These are phyloP conservation scores for Toxoplasma gondii DNA, from an alignment of 169 alveolate species.

Conservation along the genomic window DNA sequence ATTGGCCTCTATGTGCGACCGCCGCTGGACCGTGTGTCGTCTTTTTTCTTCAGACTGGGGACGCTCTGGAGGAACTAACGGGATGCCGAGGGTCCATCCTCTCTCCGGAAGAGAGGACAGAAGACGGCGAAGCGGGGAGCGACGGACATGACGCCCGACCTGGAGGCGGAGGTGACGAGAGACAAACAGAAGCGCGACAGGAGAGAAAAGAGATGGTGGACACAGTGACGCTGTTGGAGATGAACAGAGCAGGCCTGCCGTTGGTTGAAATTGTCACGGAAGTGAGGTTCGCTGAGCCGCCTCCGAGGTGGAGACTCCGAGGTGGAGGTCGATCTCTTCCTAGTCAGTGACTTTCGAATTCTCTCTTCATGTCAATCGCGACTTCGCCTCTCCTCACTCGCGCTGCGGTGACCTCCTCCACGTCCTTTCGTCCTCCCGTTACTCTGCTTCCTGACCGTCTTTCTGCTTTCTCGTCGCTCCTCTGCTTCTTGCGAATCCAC, in stretches of 20 bases:
- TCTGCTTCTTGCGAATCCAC: too few relatives aligned
- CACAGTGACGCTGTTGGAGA: background rate
- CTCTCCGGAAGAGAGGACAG: too few relatives aligned
- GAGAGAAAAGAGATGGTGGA: background rate
- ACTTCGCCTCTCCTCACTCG: too few relatives aligned
- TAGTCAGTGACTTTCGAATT: background rate
- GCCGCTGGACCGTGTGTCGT: too few relatives aligned
- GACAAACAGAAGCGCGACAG: background rate
- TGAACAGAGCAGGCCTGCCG: slow-evolving; percentile 68
- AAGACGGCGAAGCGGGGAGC: background rate
- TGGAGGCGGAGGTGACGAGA: background rate
- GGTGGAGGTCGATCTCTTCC: background rate
- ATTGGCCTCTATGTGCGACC: too few relatives aligned
- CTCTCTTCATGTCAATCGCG: too few relatives aligned
- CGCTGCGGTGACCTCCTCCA: too few relatives aligned
- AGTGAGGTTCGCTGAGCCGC: background rate
- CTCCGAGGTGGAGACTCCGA: too few relatives aligned
- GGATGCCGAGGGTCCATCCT: too few relatives aligned
- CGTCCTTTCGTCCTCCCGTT: background rate
- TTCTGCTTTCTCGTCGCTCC: background rate
- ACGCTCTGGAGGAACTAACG: too few relatives aligned
- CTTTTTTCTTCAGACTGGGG: too few relatives aligned
- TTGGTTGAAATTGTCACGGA: slow-evolving; percentile 64
- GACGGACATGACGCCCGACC: background rate
- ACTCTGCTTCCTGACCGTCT: background rate